phyloP scores from a whole-genome alignment of 208 protist genomes.

The Trichomonas vaginalis region DNA sequence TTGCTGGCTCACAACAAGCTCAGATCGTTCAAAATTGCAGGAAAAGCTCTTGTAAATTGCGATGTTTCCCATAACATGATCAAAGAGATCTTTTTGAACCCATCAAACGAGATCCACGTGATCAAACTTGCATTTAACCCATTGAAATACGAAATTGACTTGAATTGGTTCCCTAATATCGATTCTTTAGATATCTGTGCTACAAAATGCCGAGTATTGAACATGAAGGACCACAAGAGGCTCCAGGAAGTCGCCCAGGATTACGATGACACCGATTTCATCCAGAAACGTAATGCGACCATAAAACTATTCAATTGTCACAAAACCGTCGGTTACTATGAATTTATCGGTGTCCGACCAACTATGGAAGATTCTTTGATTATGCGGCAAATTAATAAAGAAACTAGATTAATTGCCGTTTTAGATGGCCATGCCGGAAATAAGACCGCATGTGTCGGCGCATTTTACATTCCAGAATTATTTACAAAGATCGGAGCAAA shows the following conservation, averaged over 20 bases:
- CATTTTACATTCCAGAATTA: neutral
- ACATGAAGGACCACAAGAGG: too few relatives aligned
- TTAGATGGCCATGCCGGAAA: neutral
- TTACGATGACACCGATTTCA: too few relatives aligned
- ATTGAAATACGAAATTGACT: neutral
- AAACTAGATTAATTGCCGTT: neutral
- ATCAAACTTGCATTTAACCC: neutral
- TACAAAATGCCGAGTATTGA: neutral
- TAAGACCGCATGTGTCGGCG: neutral
- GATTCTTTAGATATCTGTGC: neutral
- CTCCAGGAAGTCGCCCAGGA: too few relatives aligned
- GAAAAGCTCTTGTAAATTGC: neutral
- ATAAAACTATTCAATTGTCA: neutral
- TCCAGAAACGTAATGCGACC: too few relatives aligned
- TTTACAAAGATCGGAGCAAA: neutral
- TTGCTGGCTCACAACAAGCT: neutral
- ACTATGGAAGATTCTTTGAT: neutral
- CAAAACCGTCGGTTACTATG: neutral
- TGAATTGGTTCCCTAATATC: neutral
- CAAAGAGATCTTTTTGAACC: neutral
- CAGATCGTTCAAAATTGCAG: neutral
- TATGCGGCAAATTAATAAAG: neutral
- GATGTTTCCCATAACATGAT: neutral
- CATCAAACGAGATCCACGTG: neutral
- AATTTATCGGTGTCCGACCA: neutral